Base-by-base conservation (phyloP, 2,329 filamentous ascomycete genomes). In the Trematosphaeria pertusa region DNA sequence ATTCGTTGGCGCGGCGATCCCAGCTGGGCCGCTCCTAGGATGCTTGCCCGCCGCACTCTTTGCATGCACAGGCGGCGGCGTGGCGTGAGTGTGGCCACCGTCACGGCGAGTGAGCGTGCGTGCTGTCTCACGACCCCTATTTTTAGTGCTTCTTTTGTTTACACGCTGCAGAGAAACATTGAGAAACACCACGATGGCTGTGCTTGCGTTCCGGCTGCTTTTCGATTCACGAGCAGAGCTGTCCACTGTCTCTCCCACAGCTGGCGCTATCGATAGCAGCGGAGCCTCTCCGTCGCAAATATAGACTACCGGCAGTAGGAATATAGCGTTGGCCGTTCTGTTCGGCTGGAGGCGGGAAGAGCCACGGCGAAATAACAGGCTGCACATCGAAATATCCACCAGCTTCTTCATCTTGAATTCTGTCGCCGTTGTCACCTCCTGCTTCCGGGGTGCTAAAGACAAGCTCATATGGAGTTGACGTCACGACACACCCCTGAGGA, bases 101-200 rank as follows among this genome's bases (percentile, higher is more conserved):
- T 6, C 36, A 37, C 38, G 22, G 33, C 20, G 19, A 51, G 34
- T 17, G n/a, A n/a, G n/a, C n/a, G n/a, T n/a, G n/a, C n/a, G n/a
- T n/a, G n/a, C 11, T 33, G 41, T 21, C 45, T 49, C 38, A 22
- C 38, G 10, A 14, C 38, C 45, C 58, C 53, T 60, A 61, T 60
- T 57, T 60, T 61, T 60, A 55, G 26, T 9, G 7, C 14, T 49
- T 37, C 40, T 49, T 46, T 55, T 37, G 48, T 52, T 48, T 37
- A 31, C 18, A 20, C 12, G 30, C 31, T 32, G 37, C 19, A 22
- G 37, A 15, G 37, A 31, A 31, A 28, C 22, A 39, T 20, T 22
- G 24, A 28, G 20, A 39, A 14, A 37, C 35, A 37, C 35, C 20
- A 37, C 35, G 15, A 28, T 14, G 37, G 37, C 21, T 37, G 18